These are phyloP conservation scores for Paecilomyces niveus DNA, from an alignment of 2,329 filamentous ascomycete species.

Conservation along the genomic window DNA sequence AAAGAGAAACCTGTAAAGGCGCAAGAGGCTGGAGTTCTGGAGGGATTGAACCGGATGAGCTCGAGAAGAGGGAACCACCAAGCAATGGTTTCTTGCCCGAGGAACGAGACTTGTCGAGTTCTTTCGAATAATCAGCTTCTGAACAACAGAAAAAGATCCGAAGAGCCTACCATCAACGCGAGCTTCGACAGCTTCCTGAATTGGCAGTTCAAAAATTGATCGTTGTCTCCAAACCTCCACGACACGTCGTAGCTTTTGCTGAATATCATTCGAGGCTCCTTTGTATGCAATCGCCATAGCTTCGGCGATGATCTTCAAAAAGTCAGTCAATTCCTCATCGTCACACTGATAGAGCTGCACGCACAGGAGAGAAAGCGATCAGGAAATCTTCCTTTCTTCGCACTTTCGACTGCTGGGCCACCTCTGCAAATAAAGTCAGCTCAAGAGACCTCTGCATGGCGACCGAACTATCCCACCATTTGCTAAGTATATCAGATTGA, in stretches of 20 bases:
- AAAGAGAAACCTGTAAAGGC: conserved; percentile 63
- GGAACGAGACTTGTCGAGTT: conserved; percentile 50
- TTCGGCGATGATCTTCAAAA: conserved; percentile 67
- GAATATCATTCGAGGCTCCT: conserved; percentile 75
- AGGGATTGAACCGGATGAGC: conserved; percentile 54
- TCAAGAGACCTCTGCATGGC: not conserved
- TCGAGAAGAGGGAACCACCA: conserved; percentile 65
- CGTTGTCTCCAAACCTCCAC: conserved; percentile 92
- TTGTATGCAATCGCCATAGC: conserved; percentile 88
- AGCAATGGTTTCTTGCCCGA: conserved; percentile 50
- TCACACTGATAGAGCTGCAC: conserved; percentile 9
- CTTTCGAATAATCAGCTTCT: conserved; percentile 21
- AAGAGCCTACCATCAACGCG: conserved; percentile 62
- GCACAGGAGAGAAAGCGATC: conserved; percentile 73
- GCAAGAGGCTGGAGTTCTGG: conserved; percentile 71
- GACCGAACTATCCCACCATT: conserved; percentile 58
- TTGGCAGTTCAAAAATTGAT: conserved; percentile 70
- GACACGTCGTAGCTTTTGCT: conserved; percentile 78
- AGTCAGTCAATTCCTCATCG: conserved; percentile 14
- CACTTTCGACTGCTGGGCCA: conserved; percentile 91
- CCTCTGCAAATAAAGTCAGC: conserved; percentile 44
- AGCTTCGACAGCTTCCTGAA: conserved; percentile 73
- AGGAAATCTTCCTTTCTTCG: conserved; percentile 90
- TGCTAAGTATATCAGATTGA: conserved; percentile 89
- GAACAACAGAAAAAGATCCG: not conserved